Evolutionary conservation across 768 basidiomycete genomes (phyloP), one percentile per base, ranked within the genome.

Genomic region (Serendipita sp.): DNA sequence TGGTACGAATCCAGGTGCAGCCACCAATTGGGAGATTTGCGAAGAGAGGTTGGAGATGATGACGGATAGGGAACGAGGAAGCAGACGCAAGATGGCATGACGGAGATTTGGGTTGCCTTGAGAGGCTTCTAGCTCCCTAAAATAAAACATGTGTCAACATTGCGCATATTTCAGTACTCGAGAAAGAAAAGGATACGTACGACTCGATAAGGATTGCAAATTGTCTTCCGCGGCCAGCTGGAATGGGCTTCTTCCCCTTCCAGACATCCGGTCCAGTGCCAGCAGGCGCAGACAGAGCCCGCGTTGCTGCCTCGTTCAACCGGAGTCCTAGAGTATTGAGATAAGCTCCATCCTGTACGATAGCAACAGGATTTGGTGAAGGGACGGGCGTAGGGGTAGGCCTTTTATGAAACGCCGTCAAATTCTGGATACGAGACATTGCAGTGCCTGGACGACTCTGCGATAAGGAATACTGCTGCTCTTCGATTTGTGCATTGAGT

Each of bases 271-370:
- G 88, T 64, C 72, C 74, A 10, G 77, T 72, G 32, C 84, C 83
- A 1, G 77, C 70, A 13, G 88, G 86, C 68, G 85, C 85, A 24
- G 80, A 78, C 60, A 91, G 77, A 2, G 88, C 85, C 74, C 81
- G 88, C 64, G 87, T 86, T 13, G 89, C 86, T 0, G 86, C 88
- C 73, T 92, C 89, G 70, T 85, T 89, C 51, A 92, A 77, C 71
- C 86, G 89, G 64, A 89, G 77, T 68, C 84, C 79, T 51, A 91
- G 80, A 65, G 83, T 81, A 71, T 89, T 86, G 63, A 90, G 77
- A 74, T 89, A 91, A 11, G 87, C 87, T 65, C 86, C 86, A 72
- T 90, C 88, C 68, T 88, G 88, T 35, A 85, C 74, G 37, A 85
- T 79, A 13, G 67, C 66, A 11, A 75, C 68, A 2, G 77, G 70